Evolutionary conservation across 345 rosid species (phyloP).

Genomic region (Cardamine chenopodiifolia): DNA sequence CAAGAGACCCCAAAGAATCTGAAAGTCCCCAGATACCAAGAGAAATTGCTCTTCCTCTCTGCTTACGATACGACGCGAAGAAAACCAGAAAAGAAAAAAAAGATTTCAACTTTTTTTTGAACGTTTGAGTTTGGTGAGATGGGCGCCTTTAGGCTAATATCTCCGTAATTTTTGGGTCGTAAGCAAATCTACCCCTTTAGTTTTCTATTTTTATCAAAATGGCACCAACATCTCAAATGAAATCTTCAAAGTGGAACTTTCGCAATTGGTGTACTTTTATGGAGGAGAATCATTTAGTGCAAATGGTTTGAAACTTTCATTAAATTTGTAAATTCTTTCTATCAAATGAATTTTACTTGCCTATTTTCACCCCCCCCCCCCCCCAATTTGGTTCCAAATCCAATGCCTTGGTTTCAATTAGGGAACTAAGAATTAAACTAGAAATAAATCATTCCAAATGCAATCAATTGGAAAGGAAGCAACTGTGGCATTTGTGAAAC

Average conservation of each 20-base stretch:
- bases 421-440: constrained; percentile 14
- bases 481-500: not conserved
- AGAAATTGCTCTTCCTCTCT: constrained; percentile 20
- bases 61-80: constrained; percentile 26
- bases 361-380: not conserved
- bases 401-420: constrained; percentile 22
- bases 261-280: not conserved
- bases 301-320: not conserved
- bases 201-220: not conserved
- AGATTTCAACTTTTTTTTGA: constrained; percentile 34
- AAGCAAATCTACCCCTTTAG: constrained; percentile 7
- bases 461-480: not conserved
- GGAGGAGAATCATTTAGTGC: not conserved
- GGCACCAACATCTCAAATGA: not conserved
- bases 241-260: not conserved
- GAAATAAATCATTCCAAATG: not conserved
- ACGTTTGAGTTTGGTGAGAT: constrained; percentile 42
- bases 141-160: constrained; percentile 40
- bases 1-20: not conserved
- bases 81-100: not conserved
- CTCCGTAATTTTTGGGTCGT: constrained; percentile 36
- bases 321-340: not conserved
- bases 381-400: constrained; percentile 2
- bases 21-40: not conserved
- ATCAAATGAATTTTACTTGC: constrained; percentile 2